Evolutionary conservation across 495 filamentous ascomycete genomes (phyloP), one percentile per base, ranked within the genome.

Genomic region (Penicillium verhagenii): DNA sequence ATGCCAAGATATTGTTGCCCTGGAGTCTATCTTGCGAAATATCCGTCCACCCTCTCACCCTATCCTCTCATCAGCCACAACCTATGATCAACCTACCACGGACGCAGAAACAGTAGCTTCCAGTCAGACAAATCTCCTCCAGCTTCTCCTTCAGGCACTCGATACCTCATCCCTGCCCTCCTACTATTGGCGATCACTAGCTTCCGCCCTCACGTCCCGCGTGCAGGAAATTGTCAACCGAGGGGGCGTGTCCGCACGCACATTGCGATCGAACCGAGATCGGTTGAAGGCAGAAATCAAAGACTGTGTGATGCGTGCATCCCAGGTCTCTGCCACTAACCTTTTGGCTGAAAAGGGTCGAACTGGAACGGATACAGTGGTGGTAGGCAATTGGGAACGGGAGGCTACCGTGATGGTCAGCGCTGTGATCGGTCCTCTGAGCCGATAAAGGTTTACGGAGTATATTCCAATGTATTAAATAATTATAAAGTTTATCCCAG

Each of bases 321-420:
- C 77, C 4, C 78, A 80, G 47, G 74, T 91, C 21, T 85, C 90
- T 72, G 75, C 53, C 65, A 73, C 76, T 18, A 66, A 63, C 16
- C 54, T 64, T 0, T 75, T 77, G 52, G 61, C 64, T 13, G 75
- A 74, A 35, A 71, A 67, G 21, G 58, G 69, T 68, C 73, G 63
- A 73, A 74, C 63, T 37, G 64, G 76, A n/a, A 54, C 53, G 6
- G 61, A 72, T 11, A 70, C 68, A 0, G 63, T 66, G 5, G 72
- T 68, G 39, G 73, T 71, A 50, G 77, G 80, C 35, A 80, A 77
- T 48, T 96, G 91, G 86, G 95, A 97, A 65, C 82, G 92, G 51
- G 94, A 97, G 72, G 87, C 93, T 24, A 92, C 93, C 6, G 92
- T 98, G 29, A 96, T 98, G 92, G 88, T 96, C 48, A 86, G 88